These are phyloP conservation scores for Lasiodiplodia citricola DNA, from an alignment of 2,329 filamentous ascomycete species.

Conservation along the genomic window DNA sequence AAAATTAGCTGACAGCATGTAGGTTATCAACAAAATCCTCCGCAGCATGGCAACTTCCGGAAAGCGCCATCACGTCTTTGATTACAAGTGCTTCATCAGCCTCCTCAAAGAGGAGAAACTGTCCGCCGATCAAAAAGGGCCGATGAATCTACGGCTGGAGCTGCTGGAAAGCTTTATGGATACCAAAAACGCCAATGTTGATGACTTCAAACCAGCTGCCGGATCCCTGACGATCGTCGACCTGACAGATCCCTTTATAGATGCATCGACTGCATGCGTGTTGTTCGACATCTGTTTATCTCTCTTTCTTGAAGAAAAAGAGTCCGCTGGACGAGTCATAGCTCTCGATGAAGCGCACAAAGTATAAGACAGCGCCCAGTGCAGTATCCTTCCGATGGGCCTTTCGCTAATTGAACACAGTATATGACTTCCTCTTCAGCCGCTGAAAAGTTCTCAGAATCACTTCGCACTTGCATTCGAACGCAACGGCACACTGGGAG, in stretches of 20 bases:
- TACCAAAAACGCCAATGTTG: constrained; percentile 6
- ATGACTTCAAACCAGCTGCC: constrained; percentile 40
- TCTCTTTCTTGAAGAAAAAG: constrained; percentile 63
- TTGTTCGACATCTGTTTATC: constrained; percentile 75
- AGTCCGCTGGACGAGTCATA: constrained; percentile 60
- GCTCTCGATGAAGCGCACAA: constrained; percentile 82
- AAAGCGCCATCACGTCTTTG: constrained; percentile 50
- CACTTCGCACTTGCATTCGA: constrained; percentile 67
- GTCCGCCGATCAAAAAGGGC: constrained; percentile 55
- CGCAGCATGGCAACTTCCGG: constrained; percentile 59
- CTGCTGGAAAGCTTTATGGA: constrained; percentile 70
- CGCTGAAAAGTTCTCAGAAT: constrained; percentile 64
- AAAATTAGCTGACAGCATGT: too few relatives aligned
- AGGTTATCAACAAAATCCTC: constrained; percentile 57
- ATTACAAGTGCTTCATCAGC: constrained; percentile 57
- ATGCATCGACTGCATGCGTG: constrained; percentile 68
- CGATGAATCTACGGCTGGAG: constrained; percentile 65
- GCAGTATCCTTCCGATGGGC: too few relatives aligned
- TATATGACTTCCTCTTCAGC: constrained; percentile 62
- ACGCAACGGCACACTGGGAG: constrained; percentile 73
- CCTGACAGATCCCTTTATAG: constrained; percentile 73
- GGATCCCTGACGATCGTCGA: constrained; percentile 71
- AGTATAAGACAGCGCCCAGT: constrained; percentile 22
- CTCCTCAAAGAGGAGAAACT: constrained; percentile 49
- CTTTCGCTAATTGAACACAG: constrained; percentile 45